Base-by-base conservation (phyloP, 148 eudicot species). In the Beta vulgaris region DNA sequence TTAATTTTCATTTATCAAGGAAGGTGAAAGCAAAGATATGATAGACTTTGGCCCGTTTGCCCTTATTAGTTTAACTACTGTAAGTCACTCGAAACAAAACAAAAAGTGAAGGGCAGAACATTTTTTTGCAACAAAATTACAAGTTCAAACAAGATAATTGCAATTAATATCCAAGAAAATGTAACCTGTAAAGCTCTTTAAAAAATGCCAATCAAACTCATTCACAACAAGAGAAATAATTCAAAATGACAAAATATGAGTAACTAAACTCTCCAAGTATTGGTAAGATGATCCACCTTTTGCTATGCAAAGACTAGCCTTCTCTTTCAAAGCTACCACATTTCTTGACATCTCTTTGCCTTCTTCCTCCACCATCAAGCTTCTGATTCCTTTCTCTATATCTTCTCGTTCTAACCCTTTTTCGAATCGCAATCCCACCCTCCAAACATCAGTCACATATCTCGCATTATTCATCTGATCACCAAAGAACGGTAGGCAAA, bases 371-470 rank as follows among this genome's bases (percentile, higher is more conserved):
- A 32, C 73, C 89, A 88, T 85, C 19, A 88, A 6, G 36, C 67
- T 78, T 54, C 53, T 78, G 4, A 88, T 78, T 11, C 79, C 84
- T 73, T 25, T 72, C 74, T 80, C 83, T 7, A 86, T 72, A 39
- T 80, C 78, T 0, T 28, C 86, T 58, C 78, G 77, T 12, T 63
- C 36, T 3, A 77, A 23, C 46, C 74, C 77, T 5, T 67, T 75
- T 59, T 86, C 87, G 42, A 86, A 76, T 10, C 59, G 75, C 26
- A 84, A 21, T 13, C 89, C 89, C 10, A 80, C 73, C 71, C 31
- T 76, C 89, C 89, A 87, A 12, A 82, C 81, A 40, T 87, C 84
- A 1, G 66, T 69, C 26, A 87, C 87, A 48, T 82, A 83, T 32
- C 83, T 68, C 3, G 87, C 73, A 51, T 78, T 78, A 49, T 76